These are phyloP conservation scores for Tylopilus subfusipes DNA, from an alignment of 768 basidiomycete species.

Conservation along the genomic window DNA sequence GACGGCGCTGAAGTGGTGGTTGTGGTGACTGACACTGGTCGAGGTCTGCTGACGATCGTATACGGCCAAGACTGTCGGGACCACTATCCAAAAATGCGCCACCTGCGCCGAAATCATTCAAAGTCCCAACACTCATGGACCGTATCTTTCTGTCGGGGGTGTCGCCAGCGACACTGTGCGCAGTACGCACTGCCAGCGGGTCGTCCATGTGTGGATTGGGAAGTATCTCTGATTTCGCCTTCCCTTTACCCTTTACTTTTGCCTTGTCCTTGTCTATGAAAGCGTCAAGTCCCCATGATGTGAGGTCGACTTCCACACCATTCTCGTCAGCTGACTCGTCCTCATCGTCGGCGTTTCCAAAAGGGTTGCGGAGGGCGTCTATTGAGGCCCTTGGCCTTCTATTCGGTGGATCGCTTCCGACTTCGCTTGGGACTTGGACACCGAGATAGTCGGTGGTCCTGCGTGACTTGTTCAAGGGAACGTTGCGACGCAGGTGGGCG, in stretches of 20 bases:
- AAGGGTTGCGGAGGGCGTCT: constrained; percentile 69
- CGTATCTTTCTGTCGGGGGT: constrained; percentile 43
- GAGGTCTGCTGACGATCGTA: constrained; percentile 60
- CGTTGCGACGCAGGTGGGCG: constrained; percentile 62
- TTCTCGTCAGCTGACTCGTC: constrained; percentile 47
- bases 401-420: constrained; percentile 47
- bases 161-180: constrained; percentile 43
- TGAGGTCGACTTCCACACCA: constrained; percentile 70
- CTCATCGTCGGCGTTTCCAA: constrained; percentile 58
- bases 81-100: constrained; percentile 40
- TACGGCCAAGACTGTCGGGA: constrained; percentile 37
- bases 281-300: constrained; percentile 80
- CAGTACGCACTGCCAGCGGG: constrained; percentile 39
- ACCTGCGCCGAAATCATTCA: constrained; percentile 51
- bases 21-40: constrained; percentile 42
- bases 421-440: constrained; percentile 62
- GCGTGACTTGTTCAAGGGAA: constrained; percentile 47
- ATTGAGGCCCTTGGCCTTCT: constrained; percentile 55
- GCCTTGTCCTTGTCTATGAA: constrained; percentile 70
- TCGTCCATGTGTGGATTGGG: constrained; percentile 43
- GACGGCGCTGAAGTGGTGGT: constrained; percentile 44
- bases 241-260: constrained; percentile 38
- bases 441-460: constrained; percentile 65
- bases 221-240: constrained; percentile 35
- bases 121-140: constrained; percentile 64